Evolutionary conservation across 495 filamentous ascomycete genomes (phyloP).

Genomic region (Aspergillus cavernicola): DNA sequence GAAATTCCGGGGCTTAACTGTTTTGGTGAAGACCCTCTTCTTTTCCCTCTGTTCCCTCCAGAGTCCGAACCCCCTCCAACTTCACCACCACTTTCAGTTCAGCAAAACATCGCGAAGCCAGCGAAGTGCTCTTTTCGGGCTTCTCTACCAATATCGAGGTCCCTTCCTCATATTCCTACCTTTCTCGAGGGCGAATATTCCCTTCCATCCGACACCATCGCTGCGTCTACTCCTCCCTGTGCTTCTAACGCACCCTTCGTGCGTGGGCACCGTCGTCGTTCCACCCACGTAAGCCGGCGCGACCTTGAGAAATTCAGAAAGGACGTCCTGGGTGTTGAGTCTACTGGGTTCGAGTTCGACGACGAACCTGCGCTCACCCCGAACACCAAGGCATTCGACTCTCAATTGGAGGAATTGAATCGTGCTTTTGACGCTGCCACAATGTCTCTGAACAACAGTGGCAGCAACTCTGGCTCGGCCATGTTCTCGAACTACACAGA

Average conservation of each 20-base stretch:
- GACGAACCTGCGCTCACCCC: slow-evolving; percentile 28
- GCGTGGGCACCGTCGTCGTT: slow-evolving; percentile 46
- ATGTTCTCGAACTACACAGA: slow-evolving; percentile 36
- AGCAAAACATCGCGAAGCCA: not conserved
- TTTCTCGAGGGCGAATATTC: slow-evolving; percentile 10
- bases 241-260: slow-evolving; percentile 39
- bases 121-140: not conserved
- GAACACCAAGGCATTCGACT: slow-evolving; percentile 25
- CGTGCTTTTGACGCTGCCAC: slow-evolving; percentile 33
- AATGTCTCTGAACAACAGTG: slow-evolving; percentile 36
- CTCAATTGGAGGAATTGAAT: slow-evolving; percentile 35
- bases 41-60: not conserved
- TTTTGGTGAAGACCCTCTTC: slow-evolving; percentile 17
- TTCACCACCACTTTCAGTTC: slow-evolving; percentile 1
- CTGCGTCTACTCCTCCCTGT: slow-evolving; percentile 29
- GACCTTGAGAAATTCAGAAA: slow-evolving; percentile 45
- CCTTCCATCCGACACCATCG: slow-evolving; percentile 35
- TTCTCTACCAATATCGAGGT: not conserved
- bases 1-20: slow-evolving; percentile 25
- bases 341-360: slow-evolving; percentile 27
- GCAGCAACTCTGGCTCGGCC: slow-evolving; percentile 26
- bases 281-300: slow-evolving; percentile 42
- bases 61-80: too few relatives aligned
- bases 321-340: slow-evolving; percentile 39
- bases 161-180: not conserved